A percentile compares a stretch with the other conserved stretches of the same genome.
Evolutionary conservation across 352 stramenopile genomes (phyloP).

Genomic region (Aphanomyces invadans): DNA sequence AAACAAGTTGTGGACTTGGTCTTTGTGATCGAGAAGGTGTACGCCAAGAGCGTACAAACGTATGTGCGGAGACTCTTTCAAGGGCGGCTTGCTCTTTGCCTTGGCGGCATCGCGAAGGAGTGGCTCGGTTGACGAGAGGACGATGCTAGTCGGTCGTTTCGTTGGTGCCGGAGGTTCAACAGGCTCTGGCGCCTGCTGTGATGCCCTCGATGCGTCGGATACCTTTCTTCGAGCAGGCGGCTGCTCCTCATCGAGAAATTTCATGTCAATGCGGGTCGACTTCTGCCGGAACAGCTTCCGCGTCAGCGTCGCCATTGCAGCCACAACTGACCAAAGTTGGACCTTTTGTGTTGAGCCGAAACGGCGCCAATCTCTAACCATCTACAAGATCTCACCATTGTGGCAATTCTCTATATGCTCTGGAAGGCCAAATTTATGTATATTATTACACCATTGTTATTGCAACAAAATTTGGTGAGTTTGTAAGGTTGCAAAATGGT

Average conservation of each 20-base stretch:
- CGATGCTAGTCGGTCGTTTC: background rate
- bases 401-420: too few relatives aligned
- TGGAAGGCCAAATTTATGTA: too few relatives aligned
- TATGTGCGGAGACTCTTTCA: constrained; percentile 33
- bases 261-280: constrained; percentile 3
- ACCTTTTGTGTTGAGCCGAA: background rate
- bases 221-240: too few relatives aligned
- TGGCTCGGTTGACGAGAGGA: background rate
- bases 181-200: background rate
- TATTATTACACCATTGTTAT: too few relatives aligned
- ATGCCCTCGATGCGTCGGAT: background rate
- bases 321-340: background rate
- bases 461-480: too few relatives aligned
- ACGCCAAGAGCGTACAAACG: constrained; percentile 53
- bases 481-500: too few relatives aligned
- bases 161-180: background rate
- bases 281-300: constrained; percentile 4
- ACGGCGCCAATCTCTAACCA: background rate
- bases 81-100: background rate
- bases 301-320: background rate
- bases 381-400: background rate
- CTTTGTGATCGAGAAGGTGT: constrained; percentile 47
- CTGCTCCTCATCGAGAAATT: background rate
- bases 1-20: constrained; percentile 52
- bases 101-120: background rate